Evolutionary conservation across 2,329 filamentous ascomycete genomes (phyloP).

Genomic region (Aspergillus novofumigatus): DNA sequence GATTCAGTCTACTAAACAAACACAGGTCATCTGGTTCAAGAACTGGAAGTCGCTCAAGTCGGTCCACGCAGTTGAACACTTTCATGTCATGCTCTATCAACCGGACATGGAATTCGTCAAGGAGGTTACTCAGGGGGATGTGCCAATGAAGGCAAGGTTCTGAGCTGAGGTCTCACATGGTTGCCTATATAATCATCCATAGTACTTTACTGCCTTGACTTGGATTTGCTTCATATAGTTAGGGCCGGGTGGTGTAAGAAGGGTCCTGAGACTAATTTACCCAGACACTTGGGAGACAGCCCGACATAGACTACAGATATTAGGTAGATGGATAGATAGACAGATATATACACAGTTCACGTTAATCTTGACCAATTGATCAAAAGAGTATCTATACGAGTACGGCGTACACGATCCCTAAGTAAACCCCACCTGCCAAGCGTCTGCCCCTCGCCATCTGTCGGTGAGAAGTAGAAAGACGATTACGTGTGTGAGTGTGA

Average conservation of each 20-base stretch:
- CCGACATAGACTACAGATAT: too few relatives aligned
- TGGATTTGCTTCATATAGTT: neutral
- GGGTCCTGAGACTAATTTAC: neutral
- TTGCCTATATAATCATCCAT: neutral
- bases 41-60: conserved; percentile 86
- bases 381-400: too few relatives aligned
- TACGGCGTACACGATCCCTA: too few relatives aligned
- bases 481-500: neutral
- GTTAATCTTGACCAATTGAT: neutral
- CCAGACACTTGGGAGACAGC: too few relatives aligned
- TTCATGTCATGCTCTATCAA: conserved; percentile 86
- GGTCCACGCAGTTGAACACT: conserved; percentile 82
- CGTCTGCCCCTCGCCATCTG: neutral
- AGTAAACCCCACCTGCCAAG: neutral
- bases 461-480: neutral
- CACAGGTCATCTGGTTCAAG: conserved; percentile 78
- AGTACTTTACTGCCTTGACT: neutral
- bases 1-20: conserved; percentile 10
- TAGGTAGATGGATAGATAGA: neutral
- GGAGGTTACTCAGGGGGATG: conserved; percentile 69
- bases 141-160: conserved; percentile 57
- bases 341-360: neutral
- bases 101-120: conserved; percentile 66
- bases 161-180: conserved; percentile 5
- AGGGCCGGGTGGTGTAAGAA: too few relatives aligned